Conservation (phyloP, 2,329 filamentous ascomycete genomes). For the Epichloe festucae region DNA sequence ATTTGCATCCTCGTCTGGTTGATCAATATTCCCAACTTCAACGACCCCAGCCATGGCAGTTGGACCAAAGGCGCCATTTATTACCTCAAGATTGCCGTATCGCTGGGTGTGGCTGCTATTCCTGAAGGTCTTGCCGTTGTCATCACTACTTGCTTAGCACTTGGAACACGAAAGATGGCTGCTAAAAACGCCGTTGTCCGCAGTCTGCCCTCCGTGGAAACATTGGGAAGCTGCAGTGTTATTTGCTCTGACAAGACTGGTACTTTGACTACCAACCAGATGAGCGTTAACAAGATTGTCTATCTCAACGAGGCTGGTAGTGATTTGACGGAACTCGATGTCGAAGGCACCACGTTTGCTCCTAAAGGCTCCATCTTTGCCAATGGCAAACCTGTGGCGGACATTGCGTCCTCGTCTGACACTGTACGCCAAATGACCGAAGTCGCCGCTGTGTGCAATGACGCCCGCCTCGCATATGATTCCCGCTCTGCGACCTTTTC, state of each 20-base stretch:
- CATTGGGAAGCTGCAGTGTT: constrained; percentile 94
- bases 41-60: constrained; percentile 80
- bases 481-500: constrained; percentile 58
- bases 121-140: constrained; percentile 95
- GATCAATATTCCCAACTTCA: constrained; percentile 97
- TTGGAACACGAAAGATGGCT: constrained; percentile 97
- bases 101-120: constrained; percentile 92
- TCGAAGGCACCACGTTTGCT: constrained; percentile 86
- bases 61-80: constrained; percentile 98
- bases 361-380: constrained; percentile 63
- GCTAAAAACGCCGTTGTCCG: constrained; percentile 96
- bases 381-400: constrained; percentile 53
- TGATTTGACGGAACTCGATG: constrained; percentile 71
- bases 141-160: constrained; percentile 93
- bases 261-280: constrained; percentile 95
- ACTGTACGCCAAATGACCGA: constrained; percentile 70
- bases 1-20: constrained; percentile 96
- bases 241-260: constrained; percentile 99
- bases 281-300: constrained; percentile 92
- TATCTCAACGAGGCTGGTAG: constrained; percentile 63
- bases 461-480: constrained; percentile 74
- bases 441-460: constrained; percentile 73
- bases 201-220: constrained; percentile 93
- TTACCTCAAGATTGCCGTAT: constrained; percentile 98
- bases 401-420: constrained; percentile 56